Percentiles rank a stretch among this genome's conserved stretches.
Evolutionary conservation across 108 stramenopile genomes (phyloP).

Genomic region (Cyclotella kingstonii): DNA sequence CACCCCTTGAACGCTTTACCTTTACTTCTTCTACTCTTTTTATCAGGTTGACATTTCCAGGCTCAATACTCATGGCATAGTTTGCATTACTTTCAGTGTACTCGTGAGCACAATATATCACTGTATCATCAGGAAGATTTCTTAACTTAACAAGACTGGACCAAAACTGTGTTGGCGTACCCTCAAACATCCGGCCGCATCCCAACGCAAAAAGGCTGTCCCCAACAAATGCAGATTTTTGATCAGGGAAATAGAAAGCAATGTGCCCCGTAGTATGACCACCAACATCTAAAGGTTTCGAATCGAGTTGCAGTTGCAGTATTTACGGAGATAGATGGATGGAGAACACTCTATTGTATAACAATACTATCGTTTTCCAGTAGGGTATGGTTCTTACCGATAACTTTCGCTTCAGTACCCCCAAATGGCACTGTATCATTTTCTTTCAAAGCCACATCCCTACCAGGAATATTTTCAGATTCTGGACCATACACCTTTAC

Average conservation of each 20-base stretch:
- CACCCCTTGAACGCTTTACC: conserved; percentile 45
- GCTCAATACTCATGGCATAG: conserved; percentile 77
- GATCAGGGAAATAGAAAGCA: conserved; percentile 73
- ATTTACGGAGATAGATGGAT: background rate
- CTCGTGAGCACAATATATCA: conserved; percentile 83
- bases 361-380: background rate
- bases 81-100: conserved; percentile 79
- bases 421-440: conserved; percentile 66
- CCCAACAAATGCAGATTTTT: conserved; percentile 69
- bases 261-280: conserved; percentile 86
- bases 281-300: conserved; percentile 49
- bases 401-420: conserved; percentile 43
- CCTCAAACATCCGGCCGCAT: conserved; percentile 90
- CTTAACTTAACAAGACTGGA: conserved; percentile 52
- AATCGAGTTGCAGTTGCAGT: background rate
- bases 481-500: conserved; percentile 66
- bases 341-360: background rate
- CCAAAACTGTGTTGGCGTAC: conserved; percentile 77
- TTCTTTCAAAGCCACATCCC: conserved; percentile 51
- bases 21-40: conserved; percentile 49
- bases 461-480: conserved; percentile 64
- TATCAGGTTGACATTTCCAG: conserved; percentile 62
- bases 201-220: conserved; percentile 82
- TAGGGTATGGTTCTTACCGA: conserved; percentile 39
- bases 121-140: conserved; percentile 77